Evolutionary conservation across 331 rosid species (phyloP).

Genomic region (Pyrus hybrid): DNA sequence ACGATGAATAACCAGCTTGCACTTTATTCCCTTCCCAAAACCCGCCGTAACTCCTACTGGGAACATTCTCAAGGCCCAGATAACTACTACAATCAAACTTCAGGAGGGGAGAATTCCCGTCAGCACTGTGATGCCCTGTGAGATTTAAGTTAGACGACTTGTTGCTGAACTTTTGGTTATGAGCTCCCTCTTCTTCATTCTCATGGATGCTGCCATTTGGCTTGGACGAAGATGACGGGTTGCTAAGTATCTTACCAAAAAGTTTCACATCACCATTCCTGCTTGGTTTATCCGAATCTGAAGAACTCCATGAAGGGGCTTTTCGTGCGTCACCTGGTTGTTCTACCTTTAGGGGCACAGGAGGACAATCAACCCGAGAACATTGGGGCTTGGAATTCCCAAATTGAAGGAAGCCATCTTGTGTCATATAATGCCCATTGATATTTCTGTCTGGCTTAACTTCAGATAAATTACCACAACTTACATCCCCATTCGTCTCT

Average conservation of each 20-base stretch:
- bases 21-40: conserved; percentile 69
- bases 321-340: conserved; percentile 23
- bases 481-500: conserved; percentile 44
- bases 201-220: conserved; percentile 32
- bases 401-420: conserved; percentile 17
- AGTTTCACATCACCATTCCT: conserved; percentile 90
- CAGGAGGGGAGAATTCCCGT: conserved; percentile 42
- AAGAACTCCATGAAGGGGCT: conserved; percentile 18
- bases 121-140: conserved; percentile 35
- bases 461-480: conserved; percentile 28
- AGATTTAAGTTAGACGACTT: conserved; percentile 41
- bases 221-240: conserved; percentile 27
- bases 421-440: not conserved
- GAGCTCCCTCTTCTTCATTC: conserved; percentile 33
- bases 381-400: conserved; percentile 20
- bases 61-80: conserved; percentile 56
- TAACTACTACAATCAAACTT: conserved; percentile 43
- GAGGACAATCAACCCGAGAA: conserved; percentile 37
- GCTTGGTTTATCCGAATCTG: conserved; percentile 59
- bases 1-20: conserved; percentile 50
- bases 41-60: conserved; percentile 40
- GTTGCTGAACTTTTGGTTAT: conserved; percentile 33
- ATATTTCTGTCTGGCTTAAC: conserved; percentile 16
- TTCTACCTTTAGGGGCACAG: conserved; percentile 37
- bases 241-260: conserved; percentile 78